A percentile compares a stretch with the other conserved stretches of the same genome.
Conservation (phyloP, 345 rosid genomes). For the Eutrema yunnanense region DNA sequence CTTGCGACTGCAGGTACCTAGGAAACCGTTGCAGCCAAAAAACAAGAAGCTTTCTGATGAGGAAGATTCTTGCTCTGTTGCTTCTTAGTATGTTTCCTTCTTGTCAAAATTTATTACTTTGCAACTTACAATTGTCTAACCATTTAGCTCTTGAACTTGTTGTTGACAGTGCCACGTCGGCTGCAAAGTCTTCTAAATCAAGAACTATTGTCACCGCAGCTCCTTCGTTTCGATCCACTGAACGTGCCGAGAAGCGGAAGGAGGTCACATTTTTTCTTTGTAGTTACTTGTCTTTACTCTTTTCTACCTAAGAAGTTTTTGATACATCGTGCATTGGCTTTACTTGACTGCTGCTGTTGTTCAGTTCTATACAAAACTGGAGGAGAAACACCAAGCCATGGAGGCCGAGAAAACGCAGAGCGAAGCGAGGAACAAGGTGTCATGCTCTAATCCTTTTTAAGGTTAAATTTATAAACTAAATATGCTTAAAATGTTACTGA, state of each 20-base stretch:
- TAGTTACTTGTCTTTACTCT: background rate
- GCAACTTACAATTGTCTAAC: background rate
- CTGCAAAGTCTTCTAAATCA: conserved; percentile 44
- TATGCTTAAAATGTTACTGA: background rate
- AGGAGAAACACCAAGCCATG: conserved; percentile 74
- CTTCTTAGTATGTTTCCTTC: conserved; percentile 48
- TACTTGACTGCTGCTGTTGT: conserved; percentile 22
- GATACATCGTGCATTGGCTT: background rate
- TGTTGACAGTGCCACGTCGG: conserved; percentile 45
- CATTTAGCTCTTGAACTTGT: conserved; percentile 2
- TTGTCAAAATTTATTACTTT: background rate
- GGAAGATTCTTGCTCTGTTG: conserved; percentile 64
- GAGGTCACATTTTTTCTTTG: conserved; percentile 46
- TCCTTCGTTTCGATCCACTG: conserved; percentile 67
- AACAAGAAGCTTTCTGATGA: conserved; percentile 70
- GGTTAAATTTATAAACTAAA: too few relatives aligned
- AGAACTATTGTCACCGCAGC: conserved; percentile 43
- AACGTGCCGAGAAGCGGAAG: conserved; percentile 79
- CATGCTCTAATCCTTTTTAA: background rate
- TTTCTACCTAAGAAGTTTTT: background rate
- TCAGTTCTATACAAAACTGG: conserved; percentile 73
- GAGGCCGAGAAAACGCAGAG: conserved; percentile 76
- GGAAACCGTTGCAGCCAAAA: conserved; percentile 60
- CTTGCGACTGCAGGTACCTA: conserved; percentile 36
- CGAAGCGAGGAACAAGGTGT: conserved; percentile 72